These are phyloP conservation scores for Phialophora chinensis DNA, from an alignment of 2,329 filamentous ascomycete species.

Conservation along the genomic window DNA sequence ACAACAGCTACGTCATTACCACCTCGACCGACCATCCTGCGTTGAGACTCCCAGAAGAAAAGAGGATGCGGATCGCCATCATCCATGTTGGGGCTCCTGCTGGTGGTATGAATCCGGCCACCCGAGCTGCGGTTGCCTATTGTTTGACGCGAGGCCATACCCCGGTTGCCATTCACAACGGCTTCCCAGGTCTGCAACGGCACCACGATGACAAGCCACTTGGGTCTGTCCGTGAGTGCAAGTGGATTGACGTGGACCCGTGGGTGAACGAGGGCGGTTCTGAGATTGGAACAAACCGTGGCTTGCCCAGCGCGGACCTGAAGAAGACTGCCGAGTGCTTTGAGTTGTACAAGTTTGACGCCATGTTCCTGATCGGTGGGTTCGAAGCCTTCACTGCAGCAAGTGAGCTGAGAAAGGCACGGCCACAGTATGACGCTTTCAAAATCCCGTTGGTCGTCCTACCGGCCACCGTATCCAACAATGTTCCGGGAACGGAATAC, in stretches of 20 bases:
- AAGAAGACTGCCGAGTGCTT: constrained; percentile 82
- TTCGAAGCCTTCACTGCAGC: constrained; percentile 97
- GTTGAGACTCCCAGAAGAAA: constrained; percentile 70
- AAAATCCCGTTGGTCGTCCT: constrained; percentile 91
- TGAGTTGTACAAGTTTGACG: constrained; percentile 85
- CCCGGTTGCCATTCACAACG: constrained; percentile 91
- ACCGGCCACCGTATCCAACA: constrained; percentile 98
- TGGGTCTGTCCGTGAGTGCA: constrained; percentile 81
- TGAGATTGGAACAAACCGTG: constrained; percentile 96
- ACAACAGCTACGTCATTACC: constrained; percentile 87
- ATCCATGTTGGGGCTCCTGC: constrained; percentile 96
- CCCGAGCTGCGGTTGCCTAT: constrained; percentile 90
- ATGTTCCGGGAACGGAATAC: constrained; percentile 96
- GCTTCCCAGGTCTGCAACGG: constrained; percentile 89
- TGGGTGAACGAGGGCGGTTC: constrained; percentile 98
- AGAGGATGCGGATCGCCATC: constrained; percentile 92
- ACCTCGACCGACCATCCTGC: constrained; percentile 78
- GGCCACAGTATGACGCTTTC: constrained; percentile 78
- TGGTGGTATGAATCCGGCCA: constrained; percentile 97
- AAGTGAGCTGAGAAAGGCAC: constrained; percentile 81
- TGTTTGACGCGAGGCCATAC: constrained; percentile 91
- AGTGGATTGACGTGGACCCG: constrained; percentile 91
- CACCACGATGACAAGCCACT: constrained; percentile 85
- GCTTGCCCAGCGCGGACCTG: constrained; percentile 86
- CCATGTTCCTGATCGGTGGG: constrained; percentile 87